These are phyloP conservation scores for Epicoccum sorghinum DNA, from an alignment of 2,329 filamentous ascomycete species.

Conservation along the genomic window DNA sequence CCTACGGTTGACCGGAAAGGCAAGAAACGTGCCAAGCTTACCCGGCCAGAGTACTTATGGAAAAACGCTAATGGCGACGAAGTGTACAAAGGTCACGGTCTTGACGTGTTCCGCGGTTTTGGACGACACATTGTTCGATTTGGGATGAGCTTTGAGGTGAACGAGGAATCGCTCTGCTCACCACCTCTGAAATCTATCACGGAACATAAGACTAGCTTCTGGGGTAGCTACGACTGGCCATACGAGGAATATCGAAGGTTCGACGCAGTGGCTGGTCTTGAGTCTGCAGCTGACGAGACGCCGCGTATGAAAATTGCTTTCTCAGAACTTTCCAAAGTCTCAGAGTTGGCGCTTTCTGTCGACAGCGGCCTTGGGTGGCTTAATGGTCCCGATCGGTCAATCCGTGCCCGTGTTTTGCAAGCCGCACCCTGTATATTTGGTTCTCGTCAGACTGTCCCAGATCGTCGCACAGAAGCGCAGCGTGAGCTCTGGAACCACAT, in stretches of 20 bases:
- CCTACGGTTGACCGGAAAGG: conserved; percentile 44
- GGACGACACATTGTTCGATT: conserved; percentile 66
- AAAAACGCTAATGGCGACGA: conserved; percentile 52
- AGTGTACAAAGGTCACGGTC: conserved; percentile 62
- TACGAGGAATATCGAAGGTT: conserved; percentile 65
- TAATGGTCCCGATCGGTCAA: conserved; percentile 63
- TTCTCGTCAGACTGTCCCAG: conserved; percentile 43
- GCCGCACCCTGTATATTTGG: conserved; percentile 56
- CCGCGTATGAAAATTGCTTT: conserved; percentile 67
- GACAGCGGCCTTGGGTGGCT: conserved; percentile 73
- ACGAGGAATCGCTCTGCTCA: conserved; percentile 56
- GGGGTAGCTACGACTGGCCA: conserved; percentile 71
- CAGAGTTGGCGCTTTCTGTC: conserved; percentile 70
- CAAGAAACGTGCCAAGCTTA: conserved; percentile 40
- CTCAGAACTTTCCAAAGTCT: conserved; percentile 60
- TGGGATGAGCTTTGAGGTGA: conserved; percentile 72
- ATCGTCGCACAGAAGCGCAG: conserved; percentile 46
- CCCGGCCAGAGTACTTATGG: conserved; percentile 46
- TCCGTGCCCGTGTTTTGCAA: conserved; percentile 55
- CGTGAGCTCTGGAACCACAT: conserved; percentile 46
- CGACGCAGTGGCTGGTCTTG: conserved; percentile 63
- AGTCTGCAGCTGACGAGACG: conserved; percentile 68
- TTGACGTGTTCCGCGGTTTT: conserved; percentile 67
- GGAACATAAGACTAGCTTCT: conserved; percentile 63
- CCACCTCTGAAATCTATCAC: conserved; percentile 65